Percentiles rank a stretch among this genome's conserved stretches.
phyloP scores from a whole-genome alignment of 2,329 filamentous ascomycete genomes.

The Colletotrichum sansevieriae region DNA sequence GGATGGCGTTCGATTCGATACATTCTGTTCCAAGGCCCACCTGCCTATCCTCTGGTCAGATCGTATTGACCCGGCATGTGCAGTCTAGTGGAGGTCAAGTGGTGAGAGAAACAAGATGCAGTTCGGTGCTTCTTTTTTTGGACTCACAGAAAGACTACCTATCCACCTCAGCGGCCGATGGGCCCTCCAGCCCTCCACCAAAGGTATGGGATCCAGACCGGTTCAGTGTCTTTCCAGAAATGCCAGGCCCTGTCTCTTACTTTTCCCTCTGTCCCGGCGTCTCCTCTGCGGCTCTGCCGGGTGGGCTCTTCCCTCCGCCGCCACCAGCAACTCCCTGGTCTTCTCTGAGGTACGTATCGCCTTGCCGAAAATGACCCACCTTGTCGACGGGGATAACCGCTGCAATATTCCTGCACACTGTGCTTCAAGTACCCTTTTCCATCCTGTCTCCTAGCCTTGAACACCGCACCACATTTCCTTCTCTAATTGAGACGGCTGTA shows the following conservation, averaged over 20 bases:
- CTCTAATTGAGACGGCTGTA: conserved; percentile 27
- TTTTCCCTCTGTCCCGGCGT: too few species aligned
- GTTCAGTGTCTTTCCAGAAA: too few species aligned
- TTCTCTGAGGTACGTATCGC: background rate
- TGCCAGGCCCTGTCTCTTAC: too few species aligned
- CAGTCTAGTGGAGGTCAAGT: too few species aligned
- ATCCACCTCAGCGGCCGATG: conserved; percentile 13
- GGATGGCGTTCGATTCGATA: background rate
- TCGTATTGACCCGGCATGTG: too few species aligned
- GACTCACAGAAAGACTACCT: conserved; percentile 1
- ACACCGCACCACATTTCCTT: conserved; percentile 15
- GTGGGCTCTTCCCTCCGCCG: too few species aligned
- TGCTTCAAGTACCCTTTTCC: background rate
- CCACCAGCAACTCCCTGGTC: too few species aligned
- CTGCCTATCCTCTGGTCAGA: background rate
- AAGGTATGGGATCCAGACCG: too few species aligned
- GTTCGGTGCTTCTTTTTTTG: conserved; percentile 35
- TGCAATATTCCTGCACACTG: background rate
- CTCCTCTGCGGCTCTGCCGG: too few species aligned
- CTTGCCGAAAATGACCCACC: background rate
- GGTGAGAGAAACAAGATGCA: background rate
- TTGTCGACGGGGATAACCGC: background rate
- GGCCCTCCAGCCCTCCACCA: background rate
- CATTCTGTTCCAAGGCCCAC: background rate
- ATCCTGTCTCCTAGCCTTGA: background rate